Evolutionary conservation across 805 yeast genomes (phyloP), one percentile per base, ranked within the genome.

Genomic region (Candida sphagnicola): DNA sequence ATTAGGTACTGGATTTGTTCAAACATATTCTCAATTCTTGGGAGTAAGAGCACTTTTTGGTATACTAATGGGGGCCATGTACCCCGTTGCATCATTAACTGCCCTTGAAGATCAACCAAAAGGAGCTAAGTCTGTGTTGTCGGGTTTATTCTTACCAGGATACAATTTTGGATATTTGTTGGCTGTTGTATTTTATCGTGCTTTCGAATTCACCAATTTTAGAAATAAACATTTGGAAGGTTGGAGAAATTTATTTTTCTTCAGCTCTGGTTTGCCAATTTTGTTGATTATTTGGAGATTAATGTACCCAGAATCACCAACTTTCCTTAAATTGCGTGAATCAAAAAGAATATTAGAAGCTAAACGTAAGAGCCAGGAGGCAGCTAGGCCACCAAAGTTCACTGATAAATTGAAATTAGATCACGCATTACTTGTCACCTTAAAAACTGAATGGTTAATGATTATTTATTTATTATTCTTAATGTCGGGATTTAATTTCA

Each of bases 71-170:
- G 82, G 82, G 36, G 80, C 79, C 43, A 62, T 76, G 33, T 77
- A 64, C 48, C 79, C 80, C 41, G 70, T 72, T 41, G 75, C 78
- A 25, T 67, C 77, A 16, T 74, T 78, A 18, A 71, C 76, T 14
- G 72, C 79, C 13, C 49, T 77, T 28, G 80, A 75, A 45, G 80
- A 74, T 54, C 65, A 75, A 47, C 80, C 82, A 10, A 50, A 55
- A 18, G 66, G 58, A 25, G 75, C 82, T 24, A 65, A 77, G 59
- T 82, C 85, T 33, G 67, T 80, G 41, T 59, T 81, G 34, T 74
- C 81, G 25, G 87, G 86, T 34, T 57, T 85, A 30, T 76, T 87
- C 54, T 95, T 86, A 60, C 84, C 85, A 56, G 95, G 95, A 44
- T 87, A 82, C 48, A 82, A 85, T 1, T 71, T 82, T 34, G 89